Conservation (phyloP, 2,329 filamentous ascomycete species). For the Aspergillus brunneoviolaceus region DNA sequence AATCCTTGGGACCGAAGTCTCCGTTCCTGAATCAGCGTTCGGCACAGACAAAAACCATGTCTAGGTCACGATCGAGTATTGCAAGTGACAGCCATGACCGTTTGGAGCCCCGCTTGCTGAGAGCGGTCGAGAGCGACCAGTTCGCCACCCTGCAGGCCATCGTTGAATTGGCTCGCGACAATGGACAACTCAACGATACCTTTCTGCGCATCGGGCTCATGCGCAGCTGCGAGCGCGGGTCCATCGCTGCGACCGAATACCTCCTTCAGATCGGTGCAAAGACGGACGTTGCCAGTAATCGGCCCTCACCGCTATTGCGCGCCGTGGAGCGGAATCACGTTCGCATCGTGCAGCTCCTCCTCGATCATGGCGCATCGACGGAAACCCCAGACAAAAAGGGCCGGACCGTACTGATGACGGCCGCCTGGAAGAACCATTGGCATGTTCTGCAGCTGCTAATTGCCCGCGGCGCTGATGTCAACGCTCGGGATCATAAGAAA, state of each 20-base stretch:
- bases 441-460: slow-evolving; percentile 42
- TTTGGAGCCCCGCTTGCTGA: slow-evolving; percentile 44
- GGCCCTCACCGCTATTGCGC: slow-evolving; percentile 36
- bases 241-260: slow-evolving; percentile 31
- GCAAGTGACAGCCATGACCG: slow-evolving; percentile 39
- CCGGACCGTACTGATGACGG: slow-evolving; percentile 45
- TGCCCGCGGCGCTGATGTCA: slow-evolving; percentile 35
- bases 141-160: slow-evolving; percentile 33
- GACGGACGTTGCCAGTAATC: slow-evolving; percentile 33
- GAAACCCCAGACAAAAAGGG: slow-evolving; percentile 47
- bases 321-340: slow-evolving; percentile 42
- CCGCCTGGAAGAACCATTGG: slow-evolving; percentile 45
- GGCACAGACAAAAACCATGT: slow-evolving; percentile 11
- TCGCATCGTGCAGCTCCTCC: slow-evolving; percentile 47
- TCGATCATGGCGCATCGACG: slow-evolving; percentile 34
- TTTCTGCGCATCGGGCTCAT: slow-evolving; percentile 43
- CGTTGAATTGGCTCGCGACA: slow-evolving; percentile 33
- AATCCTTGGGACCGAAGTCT: background rate
- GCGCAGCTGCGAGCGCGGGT: slow-evolving; percentile 42
- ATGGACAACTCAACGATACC: slow-evolving; percentile 37
- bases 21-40: background rate
- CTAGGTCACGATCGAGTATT: slow-evolving; percentile 33
- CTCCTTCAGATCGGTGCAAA: slow-evolving; percentile 42
- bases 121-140: slow-evolving; percentile 41
- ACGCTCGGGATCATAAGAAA: slow-evolving; percentile 31